Percentiles rank a stretch among this genome's conserved stretches.
phyloP scores from a whole-genome alignment of 2,329 filamentous ascomycete genomes.

The Fusarium humuli region DNA sequence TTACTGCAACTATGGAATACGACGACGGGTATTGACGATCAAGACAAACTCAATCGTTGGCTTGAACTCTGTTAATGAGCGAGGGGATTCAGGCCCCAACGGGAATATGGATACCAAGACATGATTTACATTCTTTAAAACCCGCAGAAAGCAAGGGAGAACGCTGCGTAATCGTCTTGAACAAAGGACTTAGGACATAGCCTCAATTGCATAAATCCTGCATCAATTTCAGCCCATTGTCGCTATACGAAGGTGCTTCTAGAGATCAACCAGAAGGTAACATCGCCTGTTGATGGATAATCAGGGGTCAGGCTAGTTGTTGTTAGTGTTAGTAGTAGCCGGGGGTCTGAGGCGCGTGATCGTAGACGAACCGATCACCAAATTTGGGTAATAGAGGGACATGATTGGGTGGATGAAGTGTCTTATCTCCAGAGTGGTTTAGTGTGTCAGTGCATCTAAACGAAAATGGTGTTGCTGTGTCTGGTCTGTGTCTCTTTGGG shows the following conservation, averaged over 20 bases:
- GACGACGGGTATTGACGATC: slow-evolving; percentile 18
- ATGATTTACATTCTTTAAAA: neutral
- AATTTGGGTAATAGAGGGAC: neutral
- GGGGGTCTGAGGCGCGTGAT: slow-evolving; percentile 24
- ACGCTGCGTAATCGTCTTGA: neutral
- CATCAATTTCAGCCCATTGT: neutral
- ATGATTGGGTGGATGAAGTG: slow-evolving; percentile 9
- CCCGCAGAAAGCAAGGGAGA: neutral
- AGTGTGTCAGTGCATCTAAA: slow-evolving; percentile 28
- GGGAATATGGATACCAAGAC: neutral
- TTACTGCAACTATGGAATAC: neutral
- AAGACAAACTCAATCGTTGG: slow-evolving; percentile 31
- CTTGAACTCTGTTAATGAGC: slow-evolving; percentile 17
- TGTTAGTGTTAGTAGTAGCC: neutral
- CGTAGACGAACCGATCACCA: slow-evolving; percentile 19
- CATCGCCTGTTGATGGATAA: slow-evolving; percentile 20
- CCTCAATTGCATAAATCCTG: neutral
- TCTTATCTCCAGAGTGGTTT: slow-evolving; percentile 28
- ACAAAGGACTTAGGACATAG: too few species aligned
- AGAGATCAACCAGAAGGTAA: slow-evolving; percentile 17
- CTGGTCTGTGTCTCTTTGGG: slow-evolving; percentile 11
- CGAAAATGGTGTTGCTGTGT: slow-evolving; percentile 26
- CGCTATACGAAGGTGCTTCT: slow-evolving; percentile 7
- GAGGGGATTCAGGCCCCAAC: neutral
- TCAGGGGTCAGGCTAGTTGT: slow-evolving; percentile 14